Percentiles rank a stretch among this genome's conserved stretches.
phyloP scores from a whole-genome alignment of 306 rosid genomes.

The Arachis stenosperma region DNA sequence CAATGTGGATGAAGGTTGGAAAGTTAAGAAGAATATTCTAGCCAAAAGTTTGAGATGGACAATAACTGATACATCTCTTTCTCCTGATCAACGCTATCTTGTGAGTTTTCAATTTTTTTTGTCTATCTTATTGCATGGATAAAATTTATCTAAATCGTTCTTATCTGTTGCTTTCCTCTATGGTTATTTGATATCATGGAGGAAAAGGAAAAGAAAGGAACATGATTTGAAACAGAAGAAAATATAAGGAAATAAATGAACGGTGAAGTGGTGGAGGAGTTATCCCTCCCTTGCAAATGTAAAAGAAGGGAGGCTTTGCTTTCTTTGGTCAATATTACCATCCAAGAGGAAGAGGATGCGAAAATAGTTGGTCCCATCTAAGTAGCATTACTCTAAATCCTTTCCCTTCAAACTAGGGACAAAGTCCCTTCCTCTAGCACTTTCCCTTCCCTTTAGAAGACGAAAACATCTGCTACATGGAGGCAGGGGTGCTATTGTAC shows the following conservation, averaged over 20 bases:
- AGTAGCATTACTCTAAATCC: not conserved
- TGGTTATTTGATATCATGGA: not conserved
- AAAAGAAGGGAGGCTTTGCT: not conserved
- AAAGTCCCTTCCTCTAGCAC: not conserved
- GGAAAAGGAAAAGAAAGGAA: not conserved
- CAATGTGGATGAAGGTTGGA: constrained; percentile 86
- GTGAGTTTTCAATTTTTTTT: constrained; percentile 51
- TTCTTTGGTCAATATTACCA: not conserved
- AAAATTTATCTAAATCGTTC: not conserved
- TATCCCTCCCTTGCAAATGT: not conserved
- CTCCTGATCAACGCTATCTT: constrained; percentile 71
- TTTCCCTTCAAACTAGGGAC: not conserved
- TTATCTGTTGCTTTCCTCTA: constrained; percentile 14
- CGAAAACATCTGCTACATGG: not conserved
- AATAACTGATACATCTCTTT: constrained; percentile 89
- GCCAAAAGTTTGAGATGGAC: constrained; percentile 91
- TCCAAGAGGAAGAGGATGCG: not conserved
- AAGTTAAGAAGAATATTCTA: constrained; percentile 83
- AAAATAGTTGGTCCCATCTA: not conserved
- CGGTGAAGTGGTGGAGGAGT: not conserved
- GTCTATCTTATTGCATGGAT: constrained; percentile 17
- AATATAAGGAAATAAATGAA: not conserved
- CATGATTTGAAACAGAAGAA: not conserved
- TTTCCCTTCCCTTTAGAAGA: not conserved
- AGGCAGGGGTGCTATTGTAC: not conserved